Base-by-base conservation (phyloP, 495 filamentous ascomycete species). In the Xylaria castorea region DNA sequence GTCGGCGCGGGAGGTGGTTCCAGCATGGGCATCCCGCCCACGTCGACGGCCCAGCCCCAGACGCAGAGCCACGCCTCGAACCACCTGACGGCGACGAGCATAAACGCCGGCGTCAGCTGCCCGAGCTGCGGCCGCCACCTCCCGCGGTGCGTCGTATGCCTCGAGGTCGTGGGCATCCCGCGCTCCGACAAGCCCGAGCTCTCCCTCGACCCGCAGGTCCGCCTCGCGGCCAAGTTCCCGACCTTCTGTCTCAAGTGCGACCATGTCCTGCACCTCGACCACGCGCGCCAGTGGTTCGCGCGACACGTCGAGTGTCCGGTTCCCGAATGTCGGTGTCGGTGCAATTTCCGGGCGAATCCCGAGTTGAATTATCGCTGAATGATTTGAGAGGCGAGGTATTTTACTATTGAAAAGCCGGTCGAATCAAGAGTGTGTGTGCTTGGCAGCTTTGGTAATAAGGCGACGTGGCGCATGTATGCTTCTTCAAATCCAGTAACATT, bases 231-330 rank as follows among this genome's bases (percentile, higher is more conserved):
- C 48, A 76, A 84, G 55, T 87, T 88, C 68, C 87, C 95, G 60
- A 91, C 90, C 0, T 97, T 97, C 77, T 99, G 96, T 75, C 89
- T 94, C 50, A 88, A 88, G 71, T 99, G 96, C 79, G 92, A 93
- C 76, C 96, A 99, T 83, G 94, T 93, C 16, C 90, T 93, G 77
- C 96, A 99, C 80, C 90, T 92, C 18, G 91, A 95, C 75, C 96
- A 98, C 81, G 94, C 94, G 14, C 84, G 89, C 71, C 89, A 92
- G 74, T 99, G 96, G 96, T 99, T 98, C 80, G 84, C 82, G 42
- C 86, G 88, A 66, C 92, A 97, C 80, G 86, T 84, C 66, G 89
- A 95, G 74, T 98, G 96, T 82, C 94, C 96, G 0, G 93, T 97
- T 25, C 91, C 94, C 1, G 94, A 96, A 75, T 99, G 96, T 80